Conservation (phyloP, 202 grass and related monocot genomes). For the Schoenoplectus tabernaemontani region DNA sequence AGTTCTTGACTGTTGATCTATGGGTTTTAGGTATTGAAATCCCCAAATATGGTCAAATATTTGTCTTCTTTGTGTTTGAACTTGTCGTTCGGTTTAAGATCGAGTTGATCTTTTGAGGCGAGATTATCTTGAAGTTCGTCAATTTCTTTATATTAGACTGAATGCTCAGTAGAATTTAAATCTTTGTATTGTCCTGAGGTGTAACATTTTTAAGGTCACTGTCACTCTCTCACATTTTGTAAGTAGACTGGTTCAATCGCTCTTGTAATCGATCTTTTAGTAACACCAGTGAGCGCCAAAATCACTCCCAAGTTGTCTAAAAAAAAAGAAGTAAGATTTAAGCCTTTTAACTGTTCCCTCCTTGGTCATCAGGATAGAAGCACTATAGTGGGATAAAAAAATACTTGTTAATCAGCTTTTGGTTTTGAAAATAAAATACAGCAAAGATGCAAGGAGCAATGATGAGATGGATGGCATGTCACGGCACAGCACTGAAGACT, state of each 20-base stretch:
- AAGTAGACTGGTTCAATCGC: not conserved
- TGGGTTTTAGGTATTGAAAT: not conserved
- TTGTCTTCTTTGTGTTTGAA: not conserved
- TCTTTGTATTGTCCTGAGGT: not conserved
- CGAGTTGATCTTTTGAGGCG: not conserved
- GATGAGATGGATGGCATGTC: conserved; percentile 43
- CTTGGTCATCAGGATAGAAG: not conserved
- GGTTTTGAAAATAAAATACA: conserved; percentile 21
- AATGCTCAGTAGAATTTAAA: not conserved
- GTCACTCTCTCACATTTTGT: not conserved
- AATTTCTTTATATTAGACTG: not conserved
- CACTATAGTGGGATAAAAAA: not conserved
- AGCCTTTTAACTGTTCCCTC: not conserved
- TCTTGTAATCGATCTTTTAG: not conserved
- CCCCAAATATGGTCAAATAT: not conserved
- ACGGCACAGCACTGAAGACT: conserved; percentile 59
- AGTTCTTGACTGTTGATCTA: not conserved
- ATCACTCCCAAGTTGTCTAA: not conserved
- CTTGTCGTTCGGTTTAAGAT: not conserved
- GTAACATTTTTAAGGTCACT: not conserved
- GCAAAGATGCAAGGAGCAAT: conserved; percentile 84
- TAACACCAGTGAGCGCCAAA: not conserved
- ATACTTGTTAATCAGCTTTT: not conserved
- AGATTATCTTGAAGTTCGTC: not conserved
- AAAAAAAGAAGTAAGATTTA: not conserved